Conservation (phyloP, 140 eudicot species). For the Oenanthe javanica region DNA sequence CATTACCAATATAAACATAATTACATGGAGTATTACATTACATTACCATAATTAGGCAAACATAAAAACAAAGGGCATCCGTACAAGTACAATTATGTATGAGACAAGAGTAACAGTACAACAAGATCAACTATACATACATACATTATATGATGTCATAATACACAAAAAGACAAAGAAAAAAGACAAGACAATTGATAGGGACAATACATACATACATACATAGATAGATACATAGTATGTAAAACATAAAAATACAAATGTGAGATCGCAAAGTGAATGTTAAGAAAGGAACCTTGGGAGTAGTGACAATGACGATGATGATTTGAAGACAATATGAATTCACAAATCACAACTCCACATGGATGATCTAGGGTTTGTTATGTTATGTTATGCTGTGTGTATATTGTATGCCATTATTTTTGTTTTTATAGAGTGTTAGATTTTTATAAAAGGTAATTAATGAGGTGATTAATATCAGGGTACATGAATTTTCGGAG, state of each 20-base stretch:
- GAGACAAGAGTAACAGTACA: background rate
- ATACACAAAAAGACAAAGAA: background rate
- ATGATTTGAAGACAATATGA: background rate
- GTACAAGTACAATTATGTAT: background rate
- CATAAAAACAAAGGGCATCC: background rate
- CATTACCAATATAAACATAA: slow-evolving; percentile 9
- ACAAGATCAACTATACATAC: background rate
- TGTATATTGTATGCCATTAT: no score
- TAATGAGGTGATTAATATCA: background rate
- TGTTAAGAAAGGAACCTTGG: background rate
- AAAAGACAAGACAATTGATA: background rate
- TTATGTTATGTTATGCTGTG: background rate
- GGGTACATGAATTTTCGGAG: background rate
- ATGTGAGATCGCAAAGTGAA: background rate
- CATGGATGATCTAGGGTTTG: slow-evolving; percentile 37
- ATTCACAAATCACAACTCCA: background rate
- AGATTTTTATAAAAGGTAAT: background rate
- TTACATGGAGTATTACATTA: background rate
- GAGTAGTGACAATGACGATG: background rate
- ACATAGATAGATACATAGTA: no score
- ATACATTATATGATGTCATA: background rate
- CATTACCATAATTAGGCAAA: slow-evolving; percentile 1
- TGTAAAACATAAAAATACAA: background rate
- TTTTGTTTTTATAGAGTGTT: no score
- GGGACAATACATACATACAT: background rate